Evolutionary conservation across 176 grass and related monocot species (phyloP).

Genomic region (Aegilops tauschii): DNA sequence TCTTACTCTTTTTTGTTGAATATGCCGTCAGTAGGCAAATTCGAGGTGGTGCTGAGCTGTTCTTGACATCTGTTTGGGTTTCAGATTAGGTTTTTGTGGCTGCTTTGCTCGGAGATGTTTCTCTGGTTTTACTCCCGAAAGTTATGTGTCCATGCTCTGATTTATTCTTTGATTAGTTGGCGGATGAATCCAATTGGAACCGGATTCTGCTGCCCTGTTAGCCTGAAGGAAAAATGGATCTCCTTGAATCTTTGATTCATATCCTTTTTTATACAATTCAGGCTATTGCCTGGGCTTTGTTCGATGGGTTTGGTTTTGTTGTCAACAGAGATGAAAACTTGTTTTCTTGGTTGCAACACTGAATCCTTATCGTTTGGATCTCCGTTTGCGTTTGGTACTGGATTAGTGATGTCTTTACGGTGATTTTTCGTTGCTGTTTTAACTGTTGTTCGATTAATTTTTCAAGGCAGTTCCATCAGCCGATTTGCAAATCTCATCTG

Average conservation of each 20-base stretch:
- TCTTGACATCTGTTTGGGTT: not conserved
- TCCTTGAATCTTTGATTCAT: not conserved
- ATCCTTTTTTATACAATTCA: not conserved
- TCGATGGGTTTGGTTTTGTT: not conserved
- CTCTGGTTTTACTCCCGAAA: not conserved
- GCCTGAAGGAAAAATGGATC: not conserved
- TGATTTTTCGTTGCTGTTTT: not conserved
- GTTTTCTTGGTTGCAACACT: not conserved
- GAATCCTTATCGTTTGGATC: conserved; percentile 3
- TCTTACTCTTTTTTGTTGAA: not conserved
- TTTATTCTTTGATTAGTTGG: not conserved
- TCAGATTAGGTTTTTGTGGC: not conserved
- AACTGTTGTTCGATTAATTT: not conserved
- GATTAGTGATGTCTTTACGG: not conserved
- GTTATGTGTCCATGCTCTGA: not conserved
- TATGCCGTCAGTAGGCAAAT: not conserved
- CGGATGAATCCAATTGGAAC: not conserved
- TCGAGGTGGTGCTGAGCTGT: too few species aligned
- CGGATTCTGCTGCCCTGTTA: not conserved
- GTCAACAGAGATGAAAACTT: not conserved
- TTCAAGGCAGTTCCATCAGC: not conserved
- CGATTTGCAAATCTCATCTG: not conserved
- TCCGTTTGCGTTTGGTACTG: not conserved
- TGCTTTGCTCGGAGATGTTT: not conserved
- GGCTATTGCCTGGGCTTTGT: not conserved